Conservation (phyloP, 371 early-diverging fungal genomes). For the Nematocida ironsii region DNA sequence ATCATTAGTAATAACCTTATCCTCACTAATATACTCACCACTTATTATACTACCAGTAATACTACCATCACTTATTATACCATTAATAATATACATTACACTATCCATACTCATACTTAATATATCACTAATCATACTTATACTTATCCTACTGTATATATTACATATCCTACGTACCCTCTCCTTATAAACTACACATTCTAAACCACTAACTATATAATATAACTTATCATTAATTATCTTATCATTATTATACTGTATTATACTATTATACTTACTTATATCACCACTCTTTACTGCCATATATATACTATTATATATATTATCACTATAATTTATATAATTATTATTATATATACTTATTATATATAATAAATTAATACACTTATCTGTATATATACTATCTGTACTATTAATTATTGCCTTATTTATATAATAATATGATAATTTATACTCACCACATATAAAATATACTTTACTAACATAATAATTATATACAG, state of each 20-base stretch:
- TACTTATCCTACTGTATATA: slow-evolving; percentile 27
- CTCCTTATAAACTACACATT: slow-evolving; percentile 48
- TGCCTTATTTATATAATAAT: slow-evolving; percentile 24
- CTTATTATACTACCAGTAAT: slow-evolving; percentile 32
- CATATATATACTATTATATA: too few relatives aligned
- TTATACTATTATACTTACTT: background rate
- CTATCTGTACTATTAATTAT: slow-evolving; percentile 45
- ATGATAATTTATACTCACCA: slow-evolving; percentile 17
- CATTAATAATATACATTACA: slow-evolving; percentile 26
- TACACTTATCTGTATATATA: slow-evolving; percentile 31
- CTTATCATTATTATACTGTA: background rate
- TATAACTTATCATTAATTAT: slow-evolving; percentile 33
- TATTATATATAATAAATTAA: too few relatives aligned
- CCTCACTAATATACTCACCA: slow-evolving; percentile 26
- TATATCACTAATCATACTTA: background rate
- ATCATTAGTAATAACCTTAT: background rate
- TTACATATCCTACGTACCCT: slow-evolving; percentile 38
- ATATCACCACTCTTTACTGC: too few relatives aligned
- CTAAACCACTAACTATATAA: slow-evolving; percentile 6
- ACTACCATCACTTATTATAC: slow-evolving; percentile 16
- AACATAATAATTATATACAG: slow-evolving; percentile 42
- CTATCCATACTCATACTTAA: slow-evolving; percentile 38
- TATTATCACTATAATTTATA: too few relatives aligned
- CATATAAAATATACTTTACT: slow-evolving; percentile 35
- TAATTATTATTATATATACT: too few relatives aligned